Evolutionary conservation across 2,329 filamentous ascomycete species (phyloP).

Genomic region (Colletotrichum tamarilloi): DNA sequence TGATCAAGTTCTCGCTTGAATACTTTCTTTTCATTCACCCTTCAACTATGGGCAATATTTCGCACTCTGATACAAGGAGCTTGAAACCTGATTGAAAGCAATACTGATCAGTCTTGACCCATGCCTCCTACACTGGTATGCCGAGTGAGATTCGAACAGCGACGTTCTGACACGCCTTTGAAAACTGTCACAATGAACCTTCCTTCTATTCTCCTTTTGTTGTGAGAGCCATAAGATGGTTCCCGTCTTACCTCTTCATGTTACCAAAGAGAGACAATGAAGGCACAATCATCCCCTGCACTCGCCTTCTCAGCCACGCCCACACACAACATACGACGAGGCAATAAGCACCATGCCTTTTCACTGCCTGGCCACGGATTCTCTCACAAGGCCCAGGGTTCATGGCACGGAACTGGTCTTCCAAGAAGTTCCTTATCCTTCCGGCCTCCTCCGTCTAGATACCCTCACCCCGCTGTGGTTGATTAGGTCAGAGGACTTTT

Average conservation of each 20-base stretch:
- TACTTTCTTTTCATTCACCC: background rate
- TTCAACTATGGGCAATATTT: background rate
- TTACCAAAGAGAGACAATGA: background rate
- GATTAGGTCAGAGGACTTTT: background rate
- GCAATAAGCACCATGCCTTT: background rate
- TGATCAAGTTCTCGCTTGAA: background rate
- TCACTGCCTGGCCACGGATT: background rate
- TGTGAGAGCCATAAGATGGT: background rate
- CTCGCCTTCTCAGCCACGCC: background rate
- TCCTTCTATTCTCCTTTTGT: background rate
- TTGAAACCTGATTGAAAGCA: too few relatives aligned
- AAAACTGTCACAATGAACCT: background rate
- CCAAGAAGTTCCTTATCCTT: background rate
- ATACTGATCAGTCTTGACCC: too few relatives aligned
- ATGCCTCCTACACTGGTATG: background rate
- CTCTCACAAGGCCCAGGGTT: too few relatives aligned
- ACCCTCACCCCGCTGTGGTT: background rate
- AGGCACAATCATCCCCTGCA: background rate
- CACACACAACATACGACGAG: background rate
- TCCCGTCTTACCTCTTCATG: background rate
- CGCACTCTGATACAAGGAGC: background rate
- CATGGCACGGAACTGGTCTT: background rate
- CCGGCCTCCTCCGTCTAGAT: background rate
- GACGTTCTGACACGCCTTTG: background rate
- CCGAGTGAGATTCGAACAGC: background rate